Percentiles rank a stretch among this genome's conserved stretches.
Evolutionary conservation across 73 alveolate species (phyloP).

Genomic region (Paramecium octaurelia): DNA sequence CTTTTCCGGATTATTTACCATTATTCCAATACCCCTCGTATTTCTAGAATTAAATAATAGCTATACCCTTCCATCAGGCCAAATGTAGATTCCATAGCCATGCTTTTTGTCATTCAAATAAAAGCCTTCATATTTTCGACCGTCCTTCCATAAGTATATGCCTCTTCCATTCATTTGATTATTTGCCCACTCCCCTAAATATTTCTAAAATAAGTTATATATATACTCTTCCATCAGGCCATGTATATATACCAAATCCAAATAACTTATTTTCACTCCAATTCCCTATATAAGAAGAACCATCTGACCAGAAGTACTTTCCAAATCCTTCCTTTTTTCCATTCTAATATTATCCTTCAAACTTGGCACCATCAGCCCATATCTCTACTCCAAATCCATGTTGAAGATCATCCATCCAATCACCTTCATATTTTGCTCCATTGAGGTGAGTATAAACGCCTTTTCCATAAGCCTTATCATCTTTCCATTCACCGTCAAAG

Average conservation of each 20-base stretch:
- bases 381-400: constrained; percentile 71
- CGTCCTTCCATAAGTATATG: constrained; percentile 69
- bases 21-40: constrained; percentile 60
- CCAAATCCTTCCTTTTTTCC: constrained; percentile 82
- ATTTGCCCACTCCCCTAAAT: constrained; percentile 54
- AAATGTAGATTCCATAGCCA: constrained; percentile 76
- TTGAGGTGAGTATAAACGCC: constrained; percentile 58
- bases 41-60: not conserved
- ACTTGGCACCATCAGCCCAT: constrained; percentile 76
- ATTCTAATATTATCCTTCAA: constrained; percentile 71
- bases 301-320: constrained; percentile 72
- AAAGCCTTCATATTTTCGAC: constrained; percentile 72
- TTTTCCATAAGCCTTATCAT: constrained; percentile 62
- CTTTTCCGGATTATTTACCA: constrained; percentile 61
- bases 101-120: constrained; percentile 72
- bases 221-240: constrained; percentile 64
- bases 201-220: not conserved
- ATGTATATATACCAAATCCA: constrained; percentile 79
- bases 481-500: constrained; percentile 65
- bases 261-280: constrained; percentile 73
- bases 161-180: constrained; percentile 79
- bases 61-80: constrained; percentile 82
- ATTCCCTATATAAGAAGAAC: constrained; percentile 70
- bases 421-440: constrained; percentile 69
- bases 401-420: constrained; percentile 69